Evolutionary conservation across 768 basidiomycete genomes (phyloP).

Genomic region (Russula dissimulans): DNA sequence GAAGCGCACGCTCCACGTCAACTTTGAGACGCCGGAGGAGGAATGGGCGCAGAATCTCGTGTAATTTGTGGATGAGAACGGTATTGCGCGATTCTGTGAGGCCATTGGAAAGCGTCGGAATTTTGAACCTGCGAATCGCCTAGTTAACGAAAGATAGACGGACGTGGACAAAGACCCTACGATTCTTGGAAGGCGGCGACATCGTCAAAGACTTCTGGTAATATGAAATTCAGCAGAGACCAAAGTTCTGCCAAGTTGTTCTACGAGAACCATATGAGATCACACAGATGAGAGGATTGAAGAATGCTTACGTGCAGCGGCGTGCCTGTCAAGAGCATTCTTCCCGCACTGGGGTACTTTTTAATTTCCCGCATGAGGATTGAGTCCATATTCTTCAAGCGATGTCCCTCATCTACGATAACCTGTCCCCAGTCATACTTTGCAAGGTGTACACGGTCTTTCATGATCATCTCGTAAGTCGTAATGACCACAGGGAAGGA

Average conservation of each 20-base stretch:
- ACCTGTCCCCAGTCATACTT: constrained; percentile 82
- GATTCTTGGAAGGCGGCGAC: constrained; percentile 86
- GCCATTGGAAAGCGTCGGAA: constrained; percentile 50
- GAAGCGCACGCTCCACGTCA: constrained; percentile 74
- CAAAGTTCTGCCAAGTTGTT: constrained; percentile 94
- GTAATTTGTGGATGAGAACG: constrained; percentile 67
- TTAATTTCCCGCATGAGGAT: constrained; percentile 87
- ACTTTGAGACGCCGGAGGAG: constrained; percentile 83
- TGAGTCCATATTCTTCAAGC: constrained; percentile 91
- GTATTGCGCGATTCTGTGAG: constrained; percentile 51
- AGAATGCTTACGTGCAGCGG: constrained; percentile 70
- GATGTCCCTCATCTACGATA: constrained; percentile 93
- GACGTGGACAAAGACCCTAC: constrained; percentile 31
- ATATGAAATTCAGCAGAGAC: constrained; percentile 91
- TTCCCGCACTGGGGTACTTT: constrained; percentile 69
- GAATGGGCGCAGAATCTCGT: constrained; percentile 92
- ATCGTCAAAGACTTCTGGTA: constrained; percentile 90
- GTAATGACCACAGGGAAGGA: constrained; percentile 79
- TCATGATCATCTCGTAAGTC: constrained; percentile 90
- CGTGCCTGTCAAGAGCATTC: constrained; percentile 94
- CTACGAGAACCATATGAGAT: constrained; percentile 31
- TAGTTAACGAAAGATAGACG: background rate
- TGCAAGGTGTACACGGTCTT: constrained; percentile 56
- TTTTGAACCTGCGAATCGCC: constrained; percentile 49
- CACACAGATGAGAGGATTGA: background rate